Evolutionary conservation across 2,329 filamentous ascomycete genomes (phyloP).

Genomic region (Talaromyces sp.): DNA sequence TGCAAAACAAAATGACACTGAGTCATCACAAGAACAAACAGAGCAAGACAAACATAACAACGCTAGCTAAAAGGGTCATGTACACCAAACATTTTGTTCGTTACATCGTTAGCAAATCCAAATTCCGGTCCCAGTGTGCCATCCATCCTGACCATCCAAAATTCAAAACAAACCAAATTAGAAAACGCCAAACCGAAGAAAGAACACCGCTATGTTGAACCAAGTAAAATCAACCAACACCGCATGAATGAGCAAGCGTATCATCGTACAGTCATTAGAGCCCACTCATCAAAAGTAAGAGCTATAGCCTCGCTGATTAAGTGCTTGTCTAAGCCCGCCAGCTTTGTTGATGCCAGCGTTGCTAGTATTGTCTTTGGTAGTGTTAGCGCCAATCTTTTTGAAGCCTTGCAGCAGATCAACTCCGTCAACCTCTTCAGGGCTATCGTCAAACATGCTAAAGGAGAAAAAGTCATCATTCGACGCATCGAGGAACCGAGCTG

Average conservation of each 20-base stretch:
- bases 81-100: conserved; percentile 18
- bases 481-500: conserved; percentile 35
- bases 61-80: conserved; percentile 14
- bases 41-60: conserved; percentile 12
- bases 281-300: conserved; percentile 32
- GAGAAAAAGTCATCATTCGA: conserved; percentile 48
- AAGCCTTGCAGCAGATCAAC: conserved; percentile 50
- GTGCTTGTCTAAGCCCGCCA: conserved; percentile 32
- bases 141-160: neutral
- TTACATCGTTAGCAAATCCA: conserved; percentile 8
- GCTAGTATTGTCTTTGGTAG: conserved; percentile 24
- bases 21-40: conserved; percentile 22
- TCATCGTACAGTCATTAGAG: conserved; percentile 9
- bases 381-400: conserved; percentile 46
- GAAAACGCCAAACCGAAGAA: neutral
- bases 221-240: conserved; percentile 3
- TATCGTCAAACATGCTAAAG: conserved; percentile 50
- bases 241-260: conserved; percentile 8
- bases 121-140: neutral
- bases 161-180: neutral
- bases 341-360: conserved; percentile 35
- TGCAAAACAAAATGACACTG: conserved; percentile 23
- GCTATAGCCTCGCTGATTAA: conserved; percentile 36
- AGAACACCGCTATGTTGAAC: neutral
- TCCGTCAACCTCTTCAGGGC: conserved; percentile 44